Evolutionary conservation across 441 rosid genomes (phyloP), one percentile per base, ranked within the genome.

Genomic region (Brassica balearica): DNA sequence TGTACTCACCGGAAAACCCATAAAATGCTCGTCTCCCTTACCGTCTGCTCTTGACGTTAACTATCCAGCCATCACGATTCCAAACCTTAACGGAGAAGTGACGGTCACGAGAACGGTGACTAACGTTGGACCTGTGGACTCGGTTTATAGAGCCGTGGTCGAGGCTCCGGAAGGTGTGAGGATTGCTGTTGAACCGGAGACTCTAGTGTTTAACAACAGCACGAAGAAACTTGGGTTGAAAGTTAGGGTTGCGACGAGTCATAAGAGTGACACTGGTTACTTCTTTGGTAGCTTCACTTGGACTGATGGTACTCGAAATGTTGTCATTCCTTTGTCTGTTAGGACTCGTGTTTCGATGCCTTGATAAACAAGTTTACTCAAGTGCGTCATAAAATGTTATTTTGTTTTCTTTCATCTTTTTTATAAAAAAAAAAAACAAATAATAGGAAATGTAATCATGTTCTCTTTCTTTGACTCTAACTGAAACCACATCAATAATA

Each of bases 101-200:
- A 56, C 78, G 63, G 68, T 87, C 7, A 80, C 43, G n/a, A 85
- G 98, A 76, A 89, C 86, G 0, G 90, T 91, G 53, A 91, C 92
- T n/a, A 91, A 89, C 73, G 94, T 89, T 2, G 91, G 92, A 74
- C 88, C 85, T 0, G 59, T 68, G 5, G 78, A 81, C 10, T 85
- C 92, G 25, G 77, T 86, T 66, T 91, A 86, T 69, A 20, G 20
- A 32, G 85, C 87, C 25, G 77, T 79, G 10, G 48, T 88, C 56
- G 83, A 81, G 66, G 53, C 96, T 78, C 92, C 94, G 0, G n/a
- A 77, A 1, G 90, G 92, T 8, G 77, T 83, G 6, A 6, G 41
- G 4, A 85, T 87, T 46, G 84, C 22, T 11, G 89, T 89, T 5
- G 74, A 81, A 78, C 94, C 93, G 32, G 77, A 84, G 38, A 69